Evolutionary conservation across 2,329 filamentous ascomycete species (phyloP).

Genomic region (Helicocarpus griseus): DNA sequence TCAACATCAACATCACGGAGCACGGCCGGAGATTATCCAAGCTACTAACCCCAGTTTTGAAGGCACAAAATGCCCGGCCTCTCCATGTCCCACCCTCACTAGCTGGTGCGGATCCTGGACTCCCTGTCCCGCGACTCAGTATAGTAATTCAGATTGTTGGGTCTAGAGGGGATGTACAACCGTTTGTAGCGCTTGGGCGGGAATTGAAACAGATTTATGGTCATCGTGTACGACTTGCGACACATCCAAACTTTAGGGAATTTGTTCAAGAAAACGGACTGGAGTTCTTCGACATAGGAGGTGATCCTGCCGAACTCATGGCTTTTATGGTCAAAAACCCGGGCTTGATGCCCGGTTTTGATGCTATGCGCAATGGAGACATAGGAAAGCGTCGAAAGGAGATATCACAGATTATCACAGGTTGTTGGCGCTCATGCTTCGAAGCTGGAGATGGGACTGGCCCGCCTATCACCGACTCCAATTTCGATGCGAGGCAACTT

Average conservation of each 20-base stretch:
- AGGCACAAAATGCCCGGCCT: conserved; percentile 36
- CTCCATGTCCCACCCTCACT: conserved; percentile 50
- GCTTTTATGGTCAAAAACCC: conserved; percentile 90
- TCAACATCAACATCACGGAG: conserved; percentile 72
- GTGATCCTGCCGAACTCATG: conserved; percentile 66
- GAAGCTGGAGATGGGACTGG: conserved; percentile 62
- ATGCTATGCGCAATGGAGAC: conserved; percentile 66
- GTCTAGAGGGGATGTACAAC: conserved; percentile 65
- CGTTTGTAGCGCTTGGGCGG: conserved; percentile 61
- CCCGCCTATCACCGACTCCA: conserved; percentile 42
- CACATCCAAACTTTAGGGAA: conserved; percentile 56
- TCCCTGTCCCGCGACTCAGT: conserved; percentile 51
- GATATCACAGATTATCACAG: conserved; percentile 69
- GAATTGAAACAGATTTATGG: conserved; percentile 55
- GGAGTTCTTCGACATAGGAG: conserved; percentile 69
- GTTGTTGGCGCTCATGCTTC: conserved; percentile 79
- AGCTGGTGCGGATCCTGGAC: conserved; percentile 55
- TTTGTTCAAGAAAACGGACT: conserved; percentile 62
- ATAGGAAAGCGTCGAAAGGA: conserved; percentile 63
- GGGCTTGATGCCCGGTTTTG: conserved; percentile 72
- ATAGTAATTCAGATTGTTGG: conserved; percentile 68
- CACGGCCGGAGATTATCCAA: conserved; percentile 56
- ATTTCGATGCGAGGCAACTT: conserved; percentile 37
- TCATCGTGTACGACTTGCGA: conserved; percentile 64
- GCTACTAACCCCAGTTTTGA: conserved; percentile 56